Conservation (phyloP, 2,329 filamentous ascomycete species). For the Graphilbum fragrans region DNA sequence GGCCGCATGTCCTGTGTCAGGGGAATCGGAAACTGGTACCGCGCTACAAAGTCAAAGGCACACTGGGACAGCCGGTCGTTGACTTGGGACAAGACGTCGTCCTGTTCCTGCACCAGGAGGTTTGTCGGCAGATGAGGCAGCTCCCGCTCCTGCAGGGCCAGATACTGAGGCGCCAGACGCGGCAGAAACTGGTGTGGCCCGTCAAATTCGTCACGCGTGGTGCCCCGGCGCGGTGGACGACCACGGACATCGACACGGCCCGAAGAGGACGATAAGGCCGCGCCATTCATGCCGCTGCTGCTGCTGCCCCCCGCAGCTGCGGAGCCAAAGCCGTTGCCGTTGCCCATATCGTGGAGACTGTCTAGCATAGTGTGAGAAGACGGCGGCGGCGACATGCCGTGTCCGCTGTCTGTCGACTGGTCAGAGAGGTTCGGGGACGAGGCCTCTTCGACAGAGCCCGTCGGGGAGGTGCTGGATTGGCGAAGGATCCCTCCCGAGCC, state of each 20-base stretch:
- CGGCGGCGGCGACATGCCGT: slow-evolving; percentile 23
- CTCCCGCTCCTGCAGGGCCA: slow-evolving; percentile 67
- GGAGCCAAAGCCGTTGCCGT: not conserved
- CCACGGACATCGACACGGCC: slow-evolving; percentile 29
- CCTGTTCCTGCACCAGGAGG: slow-evolving; percentile 73
- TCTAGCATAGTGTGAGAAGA: not conserved
- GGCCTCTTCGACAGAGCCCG: slow-evolving; percentile 45
- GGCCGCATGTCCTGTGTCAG: slow-evolving; percentile 72
- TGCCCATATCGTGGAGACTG: not conserved
- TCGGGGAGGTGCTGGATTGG: slow-evolving; percentile 40
- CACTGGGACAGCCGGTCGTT: slow-evolving; percentile 78
- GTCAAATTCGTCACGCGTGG: slow-evolving; percentile 81
- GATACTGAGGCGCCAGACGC: slow-evolving; percentile 55
- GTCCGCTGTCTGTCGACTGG: slow-evolving; percentile 41
- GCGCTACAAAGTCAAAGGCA: slow-evolving; percentile 81
- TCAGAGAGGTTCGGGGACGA: slow-evolving; percentile 46
- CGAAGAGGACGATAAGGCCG: slow-evolving; percentile 16
- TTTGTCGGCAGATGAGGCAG: slow-evolving; percentile 74
- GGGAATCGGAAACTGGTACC: slow-evolving; percentile 83
- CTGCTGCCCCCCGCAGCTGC: slow-evolving; percentile 27
- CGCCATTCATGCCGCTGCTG: slow-evolving; percentile 9
- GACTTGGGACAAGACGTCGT: slow-evolving; percentile 65
- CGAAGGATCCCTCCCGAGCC: slow-evolving; percentile 28
- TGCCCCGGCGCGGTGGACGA: slow-evolving; percentile 54
- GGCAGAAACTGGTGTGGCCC: slow-evolving; percentile 75